These are phyloP conservation scores for Cladophialophora immunda DNA, from an alignment of 2,329 filamentous ascomycete genomes.

Conservation along the genomic window DNA sequence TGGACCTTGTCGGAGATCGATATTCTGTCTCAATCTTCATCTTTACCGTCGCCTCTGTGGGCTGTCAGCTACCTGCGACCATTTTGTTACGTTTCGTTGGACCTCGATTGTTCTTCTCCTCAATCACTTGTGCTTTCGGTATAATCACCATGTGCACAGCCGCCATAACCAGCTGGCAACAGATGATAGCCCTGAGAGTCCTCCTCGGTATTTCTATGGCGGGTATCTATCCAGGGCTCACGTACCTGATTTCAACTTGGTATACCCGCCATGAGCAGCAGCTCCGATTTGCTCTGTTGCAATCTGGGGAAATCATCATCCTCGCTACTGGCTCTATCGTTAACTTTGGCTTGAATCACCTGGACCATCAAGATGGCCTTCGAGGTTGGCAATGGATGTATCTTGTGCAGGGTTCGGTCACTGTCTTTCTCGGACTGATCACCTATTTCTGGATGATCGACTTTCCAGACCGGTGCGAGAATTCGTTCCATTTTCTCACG, in stretches of 20 bases:
- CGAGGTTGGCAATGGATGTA: conserved; percentile 76
- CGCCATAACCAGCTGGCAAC: conserved; percentile 71
- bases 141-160: conserved; percentile 73
- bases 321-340: conserved; percentile 72
- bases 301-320: conserved; percentile 59
- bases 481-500: conserved; percentile 66
- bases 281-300: conserved; percentile 34
- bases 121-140: conserved; percentile 68
- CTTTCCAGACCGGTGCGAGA: conserved; percentile 69
- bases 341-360: conserved; percentile 73
- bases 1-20: conserved; percentile 70
- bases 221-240: conserved; percentile 56
- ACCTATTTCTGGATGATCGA: conserved; percentile 77
- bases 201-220: conserved; percentile 71
- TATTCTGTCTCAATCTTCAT: conserved; percentile 77
- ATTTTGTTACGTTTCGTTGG: conserved; percentile 71
- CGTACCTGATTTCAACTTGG: conserved; percentile 62
- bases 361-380: conserved; percentile 65
- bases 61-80: conserved; percentile 74
- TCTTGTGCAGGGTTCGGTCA: conserved; percentile 70
- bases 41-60: conserved; percentile 73
- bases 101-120: conserved; percentile 69
- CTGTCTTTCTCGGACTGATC: conserved; percentile 64
- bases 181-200: conserved; percentile 74
- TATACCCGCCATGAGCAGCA: conserved; percentile 59